Percentiles rank a stretch among this genome's conserved stretches.
phyloP scores from a whole-genome alignment of 1,139 yeast species.

The Yamadazyma mexicana region DNA sequence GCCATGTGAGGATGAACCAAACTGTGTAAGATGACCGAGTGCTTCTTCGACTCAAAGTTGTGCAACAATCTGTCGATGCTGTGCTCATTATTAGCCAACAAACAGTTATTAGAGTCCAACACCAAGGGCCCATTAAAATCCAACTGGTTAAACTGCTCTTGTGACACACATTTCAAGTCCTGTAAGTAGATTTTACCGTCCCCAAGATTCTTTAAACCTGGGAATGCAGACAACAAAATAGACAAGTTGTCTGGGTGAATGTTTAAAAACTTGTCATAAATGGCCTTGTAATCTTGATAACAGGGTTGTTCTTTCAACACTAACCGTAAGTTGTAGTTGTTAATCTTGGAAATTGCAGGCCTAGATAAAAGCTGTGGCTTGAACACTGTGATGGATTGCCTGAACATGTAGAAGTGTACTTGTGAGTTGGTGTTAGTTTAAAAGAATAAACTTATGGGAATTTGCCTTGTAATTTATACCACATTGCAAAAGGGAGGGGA shows the following conservation, averaged over 20 bases:
- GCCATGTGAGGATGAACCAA: constrained; percentile 48
- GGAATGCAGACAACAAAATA: constrained; percentile 28
- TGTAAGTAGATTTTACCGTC: constrained; percentile 18
- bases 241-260: constrained; percentile 46
- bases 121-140: constrained; percentile 43
- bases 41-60: constrained; percentile 26
- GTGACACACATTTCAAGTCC: constrained; percentile 22
- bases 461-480: background rate
- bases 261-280: constrained; percentile 36
- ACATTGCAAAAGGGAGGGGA: constrained; percentile 1
- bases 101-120: constrained; percentile 55
- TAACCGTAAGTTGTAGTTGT: constrained; percentile 14
- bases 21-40: constrained; percentile 11
- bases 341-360: constrained; percentile 12
- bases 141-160: constrained; percentile 21
- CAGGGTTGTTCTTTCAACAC: constrained; percentile 14
- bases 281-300: constrained; percentile 32
- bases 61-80: constrained; percentile 45
- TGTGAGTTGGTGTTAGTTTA: background rate
- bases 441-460: background rate
- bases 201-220: constrained; percentile 13
- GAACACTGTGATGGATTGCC: constrained; percentile 17
- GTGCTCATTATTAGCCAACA: constrained; percentile 51
- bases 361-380: constrained; percentile 15
- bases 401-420: constrained; percentile 15